Conservation (phyloP, 2,329 filamentous ascomycete species). For the Akanthomyces lecanii region DNA sequence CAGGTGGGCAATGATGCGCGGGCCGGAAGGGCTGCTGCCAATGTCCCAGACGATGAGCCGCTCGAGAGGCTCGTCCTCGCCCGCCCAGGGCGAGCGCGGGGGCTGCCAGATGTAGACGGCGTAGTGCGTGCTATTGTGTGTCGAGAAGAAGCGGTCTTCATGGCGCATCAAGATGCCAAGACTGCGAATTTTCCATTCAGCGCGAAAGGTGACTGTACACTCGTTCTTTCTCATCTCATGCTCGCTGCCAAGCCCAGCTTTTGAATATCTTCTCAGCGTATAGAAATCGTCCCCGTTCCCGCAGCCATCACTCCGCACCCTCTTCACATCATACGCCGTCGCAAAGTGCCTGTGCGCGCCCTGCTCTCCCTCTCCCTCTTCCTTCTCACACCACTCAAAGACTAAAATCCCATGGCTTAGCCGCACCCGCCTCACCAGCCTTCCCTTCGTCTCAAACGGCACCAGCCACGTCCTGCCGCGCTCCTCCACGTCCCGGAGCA, state of each 20-base stretch:
- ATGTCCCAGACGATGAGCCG: conserved; percentile 58
- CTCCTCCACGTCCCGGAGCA: conserved; percentile 46
- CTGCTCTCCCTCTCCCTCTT: conserved; percentile 34
- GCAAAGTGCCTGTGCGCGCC: conserved; percentile 55
- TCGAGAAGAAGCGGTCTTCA: conserved; percentile 59
- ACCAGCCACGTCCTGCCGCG: conserved; percentile 40
- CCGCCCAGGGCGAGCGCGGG: conserved; percentile 48
- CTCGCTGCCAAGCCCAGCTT: background rate
- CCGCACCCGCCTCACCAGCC: conserved; percentile 51
- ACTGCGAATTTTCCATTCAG: conserved; percentile 58
- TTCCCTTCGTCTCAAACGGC: conserved; percentile 47
- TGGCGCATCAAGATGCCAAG: conserved; percentile 50
- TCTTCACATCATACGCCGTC: conserved; percentile 50
- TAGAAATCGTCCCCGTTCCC: conserved; percentile 15
- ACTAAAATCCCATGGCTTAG: conserved; percentile 52
- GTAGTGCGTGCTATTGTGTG: conserved; percentile 57
- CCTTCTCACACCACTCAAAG: conserved; percentile 58
- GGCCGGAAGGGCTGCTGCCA: conserved; percentile 36
- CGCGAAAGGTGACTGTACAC: conserved; percentile 48
- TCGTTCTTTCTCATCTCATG: background rate
- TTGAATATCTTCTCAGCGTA: background rate
- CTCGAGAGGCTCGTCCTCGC: conserved; percentile 53
- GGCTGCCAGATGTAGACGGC: conserved; percentile 60
- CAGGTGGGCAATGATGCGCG: conserved; percentile 46
- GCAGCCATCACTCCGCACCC: background rate